Evolutionary conservation across 2,329 filamentous ascomycete species (phyloP).

Genomic region (Phoma sp.): DNA sequence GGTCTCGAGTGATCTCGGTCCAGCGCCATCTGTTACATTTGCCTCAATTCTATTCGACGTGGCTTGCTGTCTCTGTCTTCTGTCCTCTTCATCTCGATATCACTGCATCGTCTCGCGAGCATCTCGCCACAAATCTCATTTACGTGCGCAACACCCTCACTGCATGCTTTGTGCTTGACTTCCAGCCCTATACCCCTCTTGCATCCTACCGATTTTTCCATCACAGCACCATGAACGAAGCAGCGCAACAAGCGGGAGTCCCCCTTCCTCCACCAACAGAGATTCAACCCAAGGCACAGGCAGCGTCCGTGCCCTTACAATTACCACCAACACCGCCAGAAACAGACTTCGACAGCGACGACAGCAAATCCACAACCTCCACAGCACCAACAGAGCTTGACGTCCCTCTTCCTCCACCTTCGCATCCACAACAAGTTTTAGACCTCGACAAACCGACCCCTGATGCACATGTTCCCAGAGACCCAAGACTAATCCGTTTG

Average conservation of each 20-base stretch:
- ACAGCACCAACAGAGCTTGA: conserved; percentile 24
- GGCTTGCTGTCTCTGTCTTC: not conserved
- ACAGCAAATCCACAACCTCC: conserved; percentile 29
- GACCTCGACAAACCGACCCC: conserved; percentile 83
- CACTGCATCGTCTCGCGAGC: not conserved
- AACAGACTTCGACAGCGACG: conserved; percentile 42
- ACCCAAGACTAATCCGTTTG: conserved; percentile 81
- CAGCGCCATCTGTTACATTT: conserved; percentile 5
- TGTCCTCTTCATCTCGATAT: not conserved
- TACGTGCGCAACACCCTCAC: not conserved
- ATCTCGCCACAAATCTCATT: not conserved
- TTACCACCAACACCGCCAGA: conserved; percentile 48
- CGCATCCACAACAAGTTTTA: conserved; percentile 68
- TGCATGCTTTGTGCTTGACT: not conserved
- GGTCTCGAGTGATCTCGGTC: conserved; percentile 1
- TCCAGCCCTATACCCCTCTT: conserved; percentile 7
- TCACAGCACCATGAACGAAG: conserved; percentile 27
- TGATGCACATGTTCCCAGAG: conserved; percentile 80
- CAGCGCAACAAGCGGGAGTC: conserved; percentile 22
- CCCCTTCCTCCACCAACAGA: conserved; percentile 25
- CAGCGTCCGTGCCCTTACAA: conserved; percentile 24
- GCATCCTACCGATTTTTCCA: not conserved
- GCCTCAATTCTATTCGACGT: conserved; percentile 6
- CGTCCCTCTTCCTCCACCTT: conserved; percentile 74
- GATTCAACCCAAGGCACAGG: conserved; percentile 26